These are phyloP conservation scores for Apium graveolens DNA, from an alignment of 129 eudicot genomes.

Conservation along the genomic window DNA sequence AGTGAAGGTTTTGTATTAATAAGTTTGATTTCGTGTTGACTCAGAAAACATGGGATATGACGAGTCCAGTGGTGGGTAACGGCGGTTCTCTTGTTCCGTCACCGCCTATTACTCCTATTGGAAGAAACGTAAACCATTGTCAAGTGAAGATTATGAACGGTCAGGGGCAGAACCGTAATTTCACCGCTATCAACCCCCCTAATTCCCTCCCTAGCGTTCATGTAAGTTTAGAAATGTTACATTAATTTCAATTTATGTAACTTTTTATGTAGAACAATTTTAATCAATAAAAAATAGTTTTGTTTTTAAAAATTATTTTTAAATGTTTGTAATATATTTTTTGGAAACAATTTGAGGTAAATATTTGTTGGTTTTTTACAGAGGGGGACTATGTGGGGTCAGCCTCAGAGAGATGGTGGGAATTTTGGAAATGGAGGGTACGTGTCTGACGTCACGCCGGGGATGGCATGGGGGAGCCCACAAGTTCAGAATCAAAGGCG, in stretches of 20 bases:
- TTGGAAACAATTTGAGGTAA: too few species aligned
- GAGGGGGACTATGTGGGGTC: constrained; percentile 14
- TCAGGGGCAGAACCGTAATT: constrained; percentile 12
- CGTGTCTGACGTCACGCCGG: constrained; percentile 12
- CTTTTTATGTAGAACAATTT: too few species aligned
- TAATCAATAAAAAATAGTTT: too few species aligned
- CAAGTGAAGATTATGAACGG: background rate
- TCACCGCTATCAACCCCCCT: background rate
- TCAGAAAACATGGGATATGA: constrained; percentile 28
- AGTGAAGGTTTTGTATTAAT: background rate
- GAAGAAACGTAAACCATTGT: constrained; percentile 20
- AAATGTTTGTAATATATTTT: too few species aligned
- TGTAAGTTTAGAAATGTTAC: background rate
- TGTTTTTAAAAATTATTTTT: too few species aligned
- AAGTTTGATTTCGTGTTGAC: background rate
- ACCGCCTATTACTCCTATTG: constrained; percentile 30
- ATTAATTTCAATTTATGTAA: too few species aligned
- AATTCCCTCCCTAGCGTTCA: background rate
- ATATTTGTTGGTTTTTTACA: background rate
- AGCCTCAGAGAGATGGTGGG: constrained; percentile 8
- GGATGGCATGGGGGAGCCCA: constrained; percentile 36
- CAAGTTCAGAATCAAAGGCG: constrained; percentile 5
- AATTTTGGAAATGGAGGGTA: background rate
- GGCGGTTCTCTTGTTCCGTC: constrained; percentile 25
- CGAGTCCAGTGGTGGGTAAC: constrained; percentile 22